Conservation (phyloP, 495 filamentous ascomycete species). For the Penicillium bovifimosum region DNA sequence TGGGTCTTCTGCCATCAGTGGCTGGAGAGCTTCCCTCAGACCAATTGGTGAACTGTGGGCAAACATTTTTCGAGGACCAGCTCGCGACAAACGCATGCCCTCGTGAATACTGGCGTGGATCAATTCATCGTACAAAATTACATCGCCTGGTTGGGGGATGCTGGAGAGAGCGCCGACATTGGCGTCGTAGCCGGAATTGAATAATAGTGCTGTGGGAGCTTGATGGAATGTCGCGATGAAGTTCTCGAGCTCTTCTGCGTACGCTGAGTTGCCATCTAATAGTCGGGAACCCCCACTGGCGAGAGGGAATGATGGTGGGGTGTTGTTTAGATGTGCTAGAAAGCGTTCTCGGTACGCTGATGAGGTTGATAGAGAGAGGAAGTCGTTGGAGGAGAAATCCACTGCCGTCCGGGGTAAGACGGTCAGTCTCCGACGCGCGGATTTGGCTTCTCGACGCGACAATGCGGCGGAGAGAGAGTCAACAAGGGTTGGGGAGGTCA, state of each 20-base stretch:
- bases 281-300: slow-evolving; percentile 41
- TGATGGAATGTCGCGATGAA: slow-evolving; percentile 62
- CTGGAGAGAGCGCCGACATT: slow-evolving; percentile 64
- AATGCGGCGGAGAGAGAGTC: slow-evolving; percentile 35
- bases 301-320: slow-evolving; percentile 31
- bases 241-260: slow-evolving; percentile 57
- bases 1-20: slow-evolving; percentile 25
- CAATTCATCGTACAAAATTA: slow-evolving; percentile 65
- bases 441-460: slow-evolving; percentile 35
- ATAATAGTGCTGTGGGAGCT: slow-evolving; percentile 61
- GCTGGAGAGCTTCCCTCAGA: slow-evolving; percentile 37
- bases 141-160: slow-evolving; percentile 63
- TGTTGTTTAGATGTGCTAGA: slow-evolving; percentile 26
- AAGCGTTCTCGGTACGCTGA: slow-evolving; percentile 27
- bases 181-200: slow-evolving; percentile 75
- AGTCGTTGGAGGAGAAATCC: slow-evolving; percentile 47
- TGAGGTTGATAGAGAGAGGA: slow-evolving; percentile 39
- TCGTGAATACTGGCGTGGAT: slow-evolving; percentile 76
- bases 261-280: slow-evolving; percentile 60
- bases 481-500: slow-evolving; percentile 22
- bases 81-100: slow-evolving; percentile 65
- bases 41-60: slow-evolving; percentile 53
- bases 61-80: slow-evolving; percentile 47
- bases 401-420: slow-evolving; percentile 27
- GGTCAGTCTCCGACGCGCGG: slow-evolving; percentile 43